Conservation (phyloP, 208 protist species). For the Trypanosoma rangeli region DNA sequence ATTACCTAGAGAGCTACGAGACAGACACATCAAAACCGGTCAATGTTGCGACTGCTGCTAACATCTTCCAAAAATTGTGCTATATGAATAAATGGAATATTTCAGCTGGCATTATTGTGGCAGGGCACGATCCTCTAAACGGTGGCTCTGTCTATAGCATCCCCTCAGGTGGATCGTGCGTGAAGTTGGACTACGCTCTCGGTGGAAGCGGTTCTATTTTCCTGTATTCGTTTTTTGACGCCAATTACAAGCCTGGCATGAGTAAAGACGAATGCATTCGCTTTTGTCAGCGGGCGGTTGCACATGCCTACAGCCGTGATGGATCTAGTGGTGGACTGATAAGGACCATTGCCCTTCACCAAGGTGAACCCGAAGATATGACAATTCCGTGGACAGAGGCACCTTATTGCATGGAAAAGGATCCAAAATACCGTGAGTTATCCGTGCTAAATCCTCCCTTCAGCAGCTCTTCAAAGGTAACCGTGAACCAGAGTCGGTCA, state of each 20-base stretch:
- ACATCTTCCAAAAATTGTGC: slow-evolving; percentile 95
- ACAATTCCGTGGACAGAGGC: slow-evolving; percentile 84
- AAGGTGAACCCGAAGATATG: slow-evolving; percentile 73
- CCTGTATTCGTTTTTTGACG: slow-evolving; percentile 98
- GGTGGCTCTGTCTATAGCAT: slow-evolving; percentile 98
- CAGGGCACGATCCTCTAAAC: slow-evolving; percentile 96
- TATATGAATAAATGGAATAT: slow-evolving; percentile 98
- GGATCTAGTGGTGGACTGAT: slow-evolving; percentile 98
- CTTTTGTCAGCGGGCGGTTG: slow-evolving; percentile 95
- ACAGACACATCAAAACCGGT: slow-evolving; percentile 89
- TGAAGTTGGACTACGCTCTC: slow-evolving; percentile 95
- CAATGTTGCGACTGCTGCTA: slow-evolving; percentile 94
- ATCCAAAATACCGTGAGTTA: slow-evolving; percentile 75
- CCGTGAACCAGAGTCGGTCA: slow-evolving; percentile 49
- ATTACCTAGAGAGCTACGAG: slow-evolving; percentile 92
- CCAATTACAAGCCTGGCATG: slow-evolving; percentile 96
- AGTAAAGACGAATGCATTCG: slow-evolving; percentile 94
- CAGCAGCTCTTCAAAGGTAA: slow-evolving; percentile 79
- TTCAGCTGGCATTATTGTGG: slow-evolving; percentile 97
- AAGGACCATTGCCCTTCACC: slow-evolving; percentile 90
- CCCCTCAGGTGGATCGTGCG: slow-evolving; percentile 92
- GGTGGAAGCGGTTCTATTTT: slow-evolving; percentile 98
- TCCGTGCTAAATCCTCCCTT: slow-evolving; percentile 73
- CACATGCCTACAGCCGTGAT: slow-evolving; percentile 98
- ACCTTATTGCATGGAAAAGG: slow-evolving; percentile 91